Base-by-base conservation (phyloP, 192 early-diverging fungal genomes). In the Dissophora ornata region DNA sequence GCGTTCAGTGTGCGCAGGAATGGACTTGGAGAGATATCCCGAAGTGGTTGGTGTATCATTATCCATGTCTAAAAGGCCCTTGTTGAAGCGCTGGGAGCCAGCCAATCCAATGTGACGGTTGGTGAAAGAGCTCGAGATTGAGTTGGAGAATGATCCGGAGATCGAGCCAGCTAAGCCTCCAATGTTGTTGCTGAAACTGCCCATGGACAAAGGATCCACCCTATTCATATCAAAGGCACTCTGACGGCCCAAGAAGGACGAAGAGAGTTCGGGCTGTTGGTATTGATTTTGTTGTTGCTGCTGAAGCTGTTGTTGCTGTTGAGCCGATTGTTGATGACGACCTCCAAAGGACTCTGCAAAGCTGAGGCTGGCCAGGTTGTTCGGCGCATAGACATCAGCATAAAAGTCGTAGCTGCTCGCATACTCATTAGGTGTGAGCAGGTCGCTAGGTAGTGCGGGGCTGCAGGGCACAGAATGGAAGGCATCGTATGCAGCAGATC, bases 361-460 rank as follows among this genome's bases (percentile, higher is more conserved):
- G 66, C 71, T 54, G 73, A 79, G 44, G 62, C 52, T 59, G 62
- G 80, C 41, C 62, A 66, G 2, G 77, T 74, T 62, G 52, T 68
- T 68, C 56, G 81, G 45, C 34, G 70, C 64, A 57, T 79, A 81
- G 11, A 83, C 70, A 50, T 85, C 84, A 16, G 81, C 70, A 51
- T 82, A 85, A 46, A 81, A 73, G 49, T 85, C 84, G 42, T 85
- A 85, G 34, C 62, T 67, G 53, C 73, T 77, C 3, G 69, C 57
- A 46, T 85, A 85, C 48, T 85, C 84, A 22, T 81, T 67, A n/a
- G 87, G 81, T 28, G 87, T 82, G 18, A 88, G 67, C 24, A 88
- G 57, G 48, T 88, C 85, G 62, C 82, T 86, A 4, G 87, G 87
- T 4, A 88, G 45, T 12, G 83, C 81, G 10, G 79, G 77, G 57